Conservation (phyloP, 2,329 filamentous ascomycete genomes). For the Botrytis squamosa region DNA sequence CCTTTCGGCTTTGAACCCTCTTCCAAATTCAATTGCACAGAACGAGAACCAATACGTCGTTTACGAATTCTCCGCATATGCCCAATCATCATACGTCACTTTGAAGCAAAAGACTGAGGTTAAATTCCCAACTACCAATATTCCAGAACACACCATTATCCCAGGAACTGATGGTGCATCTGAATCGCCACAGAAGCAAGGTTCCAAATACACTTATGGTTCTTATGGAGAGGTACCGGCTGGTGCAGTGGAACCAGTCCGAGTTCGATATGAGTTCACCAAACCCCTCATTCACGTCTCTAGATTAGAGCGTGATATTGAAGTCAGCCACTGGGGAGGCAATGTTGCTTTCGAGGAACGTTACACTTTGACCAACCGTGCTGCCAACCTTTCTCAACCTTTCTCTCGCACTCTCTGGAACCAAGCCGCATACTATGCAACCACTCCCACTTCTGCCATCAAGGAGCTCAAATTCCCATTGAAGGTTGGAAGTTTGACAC, state of each 20-base stretch:
- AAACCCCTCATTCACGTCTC: slow-evolving; percentile 82
- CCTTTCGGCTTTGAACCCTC: slow-evolving; percentile 73
- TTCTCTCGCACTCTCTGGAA: slow-evolving; percentile 79
- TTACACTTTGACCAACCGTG: slow-evolving; percentile 84
- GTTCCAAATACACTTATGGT: slow-evolving; percentile 83
- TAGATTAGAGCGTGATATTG: slow-evolving; percentile 82
- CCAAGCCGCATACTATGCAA: slow-evolving; percentile 66
- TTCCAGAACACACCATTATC: slow-evolving; percentile 83
- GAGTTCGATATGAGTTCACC: slow-evolving; percentile 91
- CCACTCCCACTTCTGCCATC: slow-evolving; percentile 72
- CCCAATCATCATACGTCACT: slow-evolving; percentile 78
- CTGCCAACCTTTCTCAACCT: slow-evolving; percentile 70
- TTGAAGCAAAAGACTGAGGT: slow-evolving; percentile 96
- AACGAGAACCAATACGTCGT: slow-evolving; percentile 81
- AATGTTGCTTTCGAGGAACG: slow-evolving; percentile 94
- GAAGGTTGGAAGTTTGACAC: slow-evolving; percentile 73
- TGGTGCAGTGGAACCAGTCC: slow-evolving; percentile 68
- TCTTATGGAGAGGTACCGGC: slow-evolving; percentile 82
- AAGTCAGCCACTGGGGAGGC: slow-evolving; percentile 97
- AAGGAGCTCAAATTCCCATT: slow-evolving; percentile 81
- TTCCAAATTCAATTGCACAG: slow-evolving; percentile 81
- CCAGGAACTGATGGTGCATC: slow-evolving; percentile 57
- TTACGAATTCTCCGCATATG: slow-evolving; percentile 84
- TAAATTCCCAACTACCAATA: slow-evolving; percentile 75
- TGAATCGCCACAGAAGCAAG: slow-evolving; percentile 73